phyloP scores from a whole-genome alignment of 148 eudicot genomes.

The Chenopodium suecicum region DNA sequence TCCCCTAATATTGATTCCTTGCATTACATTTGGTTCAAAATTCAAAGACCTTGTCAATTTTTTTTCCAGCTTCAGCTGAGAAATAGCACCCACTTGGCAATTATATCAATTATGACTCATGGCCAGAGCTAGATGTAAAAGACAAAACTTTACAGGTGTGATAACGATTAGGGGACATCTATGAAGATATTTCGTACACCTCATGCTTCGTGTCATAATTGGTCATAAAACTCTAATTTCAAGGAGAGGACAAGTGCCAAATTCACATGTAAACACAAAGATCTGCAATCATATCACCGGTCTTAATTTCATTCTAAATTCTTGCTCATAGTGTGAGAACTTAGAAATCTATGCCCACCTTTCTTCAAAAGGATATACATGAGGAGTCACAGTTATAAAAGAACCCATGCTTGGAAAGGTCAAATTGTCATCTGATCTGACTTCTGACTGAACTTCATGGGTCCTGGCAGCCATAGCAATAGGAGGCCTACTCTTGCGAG shows the following conservation, averaged over 20 bases:
- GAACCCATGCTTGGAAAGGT: constrained; percentile 57
- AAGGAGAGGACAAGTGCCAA: not conserved
- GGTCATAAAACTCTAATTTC: not conserved
- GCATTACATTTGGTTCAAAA: not conserved
- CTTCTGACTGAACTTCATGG: constrained; percentile 67
- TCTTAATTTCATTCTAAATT: not conserved
- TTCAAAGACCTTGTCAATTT: too few species aligned
- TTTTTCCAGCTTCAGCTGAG: not conserved
- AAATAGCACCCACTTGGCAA: not conserved
- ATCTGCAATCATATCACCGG: not conserved
- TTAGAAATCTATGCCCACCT: constrained; percentile 44
- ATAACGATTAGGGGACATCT: not conserved
- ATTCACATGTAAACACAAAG: constrained; percentile 10
- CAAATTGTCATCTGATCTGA: constrained; percentile 49
- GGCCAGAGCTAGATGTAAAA: not conserved
- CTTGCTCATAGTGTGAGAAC: not conserved
- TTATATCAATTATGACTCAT: not conserved
- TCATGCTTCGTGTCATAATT: not conserved
- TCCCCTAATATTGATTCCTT: too few species aligned
- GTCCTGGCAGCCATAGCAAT: constrained; percentile 90
- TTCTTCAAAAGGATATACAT: constrained; percentile 93
- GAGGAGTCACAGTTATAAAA: constrained; percentile 75
- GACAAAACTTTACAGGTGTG: constrained; percentile 4
- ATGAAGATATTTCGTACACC: not conserved
- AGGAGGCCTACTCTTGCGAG: constrained; percentile 74